phyloP scores from a whole-genome alignment of 805 yeast genomes.

The Saccharomyces kudriavzevii region DNA sequence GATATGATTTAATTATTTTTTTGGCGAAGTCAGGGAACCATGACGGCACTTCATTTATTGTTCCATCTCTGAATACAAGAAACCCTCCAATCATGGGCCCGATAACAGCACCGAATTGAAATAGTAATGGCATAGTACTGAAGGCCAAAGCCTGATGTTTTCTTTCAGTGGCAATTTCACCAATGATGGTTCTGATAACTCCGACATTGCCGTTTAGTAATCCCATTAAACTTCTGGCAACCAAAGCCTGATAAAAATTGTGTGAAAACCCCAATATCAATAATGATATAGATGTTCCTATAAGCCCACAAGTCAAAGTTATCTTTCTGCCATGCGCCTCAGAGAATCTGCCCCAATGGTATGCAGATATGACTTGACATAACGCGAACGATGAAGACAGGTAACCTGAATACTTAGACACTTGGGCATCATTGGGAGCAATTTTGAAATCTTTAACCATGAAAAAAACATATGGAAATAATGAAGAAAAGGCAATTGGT shows the following conservation, averaged over 20 bases:
- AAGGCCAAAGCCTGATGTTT: slow-evolving; percentile 58
- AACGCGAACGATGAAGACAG: slow-evolving; percentile 56
- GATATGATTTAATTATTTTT: slow-evolving; percentile 32
- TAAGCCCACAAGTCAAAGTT: slow-evolving; percentile 43
- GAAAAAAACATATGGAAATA: slow-evolving; percentile 57
- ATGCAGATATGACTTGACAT: slow-evolving; percentile 48
- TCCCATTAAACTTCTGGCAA: slow-evolving; percentile 49
- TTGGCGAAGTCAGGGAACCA: slow-evolving; percentile 15
- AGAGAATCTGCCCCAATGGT: slow-evolving; percentile 52
- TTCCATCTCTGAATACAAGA: slow-evolving; percentile 39
- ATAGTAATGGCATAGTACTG: slow-evolving; percentile 51
- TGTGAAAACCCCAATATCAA: slow-evolving; percentile 46
- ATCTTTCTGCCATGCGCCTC: slow-evolving; percentile 52
- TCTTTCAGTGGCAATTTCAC: slow-evolving; percentile 50
- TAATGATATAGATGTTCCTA: slow-evolving; percentile 44
- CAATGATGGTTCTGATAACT: slow-evolving; percentile 54
- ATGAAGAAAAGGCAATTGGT: slow-evolving; percentile 56
- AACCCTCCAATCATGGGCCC: slow-evolving; percentile 56
- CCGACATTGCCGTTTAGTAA: slow-evolving; percentile 56
- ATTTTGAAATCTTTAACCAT: slow-evolving; percentile 53
- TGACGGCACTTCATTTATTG: slow-evolving; percentile 18
- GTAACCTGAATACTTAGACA: slow-evolving; percentile 55
- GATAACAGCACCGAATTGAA: slow-evolving; percentile 51
- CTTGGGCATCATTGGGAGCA: slow-evolving; percentile 43
- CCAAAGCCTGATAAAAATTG: slow-evolving; percentile 44